Base-by-base conservation (phyloP, 2,329 filamentous ascomycete species). In the Colletotrichum sp. region DNA sequence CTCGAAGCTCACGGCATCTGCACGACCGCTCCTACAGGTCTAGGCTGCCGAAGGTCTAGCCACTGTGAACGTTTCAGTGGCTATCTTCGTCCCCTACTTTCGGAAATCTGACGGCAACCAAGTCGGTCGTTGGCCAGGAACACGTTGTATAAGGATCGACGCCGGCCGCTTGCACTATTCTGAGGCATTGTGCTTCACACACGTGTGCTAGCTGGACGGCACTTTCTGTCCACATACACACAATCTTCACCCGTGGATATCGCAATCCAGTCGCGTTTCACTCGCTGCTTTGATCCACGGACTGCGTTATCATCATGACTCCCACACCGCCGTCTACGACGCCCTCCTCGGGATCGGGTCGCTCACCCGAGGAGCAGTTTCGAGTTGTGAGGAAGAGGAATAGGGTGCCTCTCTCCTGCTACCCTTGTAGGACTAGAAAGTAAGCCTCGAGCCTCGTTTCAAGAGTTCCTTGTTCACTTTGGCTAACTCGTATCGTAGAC, bases 341-440 rank as follows among this genome's bases (percentile, higher is more conserved):
- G 43, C 94, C 95, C 10, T 97, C 95, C 78, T 93, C 93, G 75
- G 92, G 94, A 78, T 90, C 88, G 28, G 74, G 74, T 60, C 93
- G 94, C 77, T 98, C 96, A 60, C 95, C 96, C 38, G 95, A 98
- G 83, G 92, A 94, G 69, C 94, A 96, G 79, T 98, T 95, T 82
- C 92, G 95, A 80, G 93, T 98, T 67, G 94, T 98, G 75, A 93
- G 96, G 79, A 98, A 98, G 87, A 92, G 96, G 83, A 98, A 99
- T 82, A 91, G 96, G 75, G 93, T 98, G 18, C 96, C 96, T 63
- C 89, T 99, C 66, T 98, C 96, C 81, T 99, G 96, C 84, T 95
- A 93, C 79, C 95, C 96, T 36, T 99, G 96, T 85, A 91, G 96
- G 82, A 94, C 96, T 81, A 93, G 96, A 87, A 99, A 99, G 95